Evolutionary conservation across 176 grass and related monocot species (phyloP).

Genomic region (Puya raimondii): DNA sequence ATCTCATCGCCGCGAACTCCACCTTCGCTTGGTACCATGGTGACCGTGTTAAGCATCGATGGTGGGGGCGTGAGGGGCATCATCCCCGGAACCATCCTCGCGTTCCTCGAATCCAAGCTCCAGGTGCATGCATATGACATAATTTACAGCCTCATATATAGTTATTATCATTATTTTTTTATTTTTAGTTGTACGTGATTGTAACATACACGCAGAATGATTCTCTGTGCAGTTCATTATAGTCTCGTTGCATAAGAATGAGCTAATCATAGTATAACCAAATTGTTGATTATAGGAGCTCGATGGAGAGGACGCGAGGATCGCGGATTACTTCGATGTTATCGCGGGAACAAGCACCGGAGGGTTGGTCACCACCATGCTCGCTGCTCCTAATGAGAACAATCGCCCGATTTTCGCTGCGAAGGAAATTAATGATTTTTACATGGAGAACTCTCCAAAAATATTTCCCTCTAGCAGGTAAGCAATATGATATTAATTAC

Average conservation of each 20-base stretch:
- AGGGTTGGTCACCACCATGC: slow-evolving; percentile 50
- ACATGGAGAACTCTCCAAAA: slow-evolving; percentile 39
- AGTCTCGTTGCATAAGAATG: no score
- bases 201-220: no score
- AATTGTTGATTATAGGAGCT: background rate
- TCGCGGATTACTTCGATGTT: slow-evolving; percentile 66
- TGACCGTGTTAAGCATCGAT: slow-evolving; percentile 44
- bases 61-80: slow-evolving; percentile 42
- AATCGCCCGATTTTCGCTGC: slow-evolving; percentile 41
- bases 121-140: slow-evolving; percentile 9
- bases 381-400: slow-evolving; percentile 36
- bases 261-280: no score
- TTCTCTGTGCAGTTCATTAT: no score
- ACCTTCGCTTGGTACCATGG: slow-evolving; percentile 18
- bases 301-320: slow-evolving; percentile 42
- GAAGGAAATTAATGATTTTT: slow-evolving; percentile 42
- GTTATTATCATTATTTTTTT: no score
- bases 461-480: slow-evolving; percentile 34
- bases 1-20: background rate
- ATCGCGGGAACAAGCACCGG: slow-evolving; percentile 68
- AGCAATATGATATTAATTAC: no score
- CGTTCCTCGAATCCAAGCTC: slow-evolving; percentile 40
- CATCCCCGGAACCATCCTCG: slow-evolving; percentile 42
- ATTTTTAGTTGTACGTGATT: no score
- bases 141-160: no score